Evolutionary conservation across 2,329 filamentous ascomycete genomes (phyloP).

Genomic region (Cladophialophora immunda): DNA sequence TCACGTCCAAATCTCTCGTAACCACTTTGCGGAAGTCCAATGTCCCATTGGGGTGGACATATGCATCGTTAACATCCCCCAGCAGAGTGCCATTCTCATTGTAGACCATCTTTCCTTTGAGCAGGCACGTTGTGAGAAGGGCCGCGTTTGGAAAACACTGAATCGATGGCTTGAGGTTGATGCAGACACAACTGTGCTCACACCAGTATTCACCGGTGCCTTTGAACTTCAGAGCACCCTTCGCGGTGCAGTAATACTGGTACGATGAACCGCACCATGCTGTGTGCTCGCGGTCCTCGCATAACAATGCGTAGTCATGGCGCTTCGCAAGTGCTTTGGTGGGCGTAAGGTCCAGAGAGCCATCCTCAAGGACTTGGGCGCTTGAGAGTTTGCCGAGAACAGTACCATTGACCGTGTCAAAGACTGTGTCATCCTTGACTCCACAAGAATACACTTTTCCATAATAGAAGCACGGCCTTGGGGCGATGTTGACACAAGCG

Average conservation of each 20-base stretch:
- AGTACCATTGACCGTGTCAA: conserved; percentile 10
- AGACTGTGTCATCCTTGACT: not conserved
- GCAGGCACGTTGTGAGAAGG: conserved; percentile 17
- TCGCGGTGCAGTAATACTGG: not conserved
- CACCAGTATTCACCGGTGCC: not conserved
- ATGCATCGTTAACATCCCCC: conserved; percentile 16
- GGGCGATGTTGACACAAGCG: conserved; percentile 10
- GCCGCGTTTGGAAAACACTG: conserved; percentile 52
- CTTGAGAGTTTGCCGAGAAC: conserved; percentile 9
- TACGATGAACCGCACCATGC: not conserved
- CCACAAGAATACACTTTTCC: not conserved
- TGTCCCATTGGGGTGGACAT: conserved; percentile 19
- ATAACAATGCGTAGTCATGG: not conserved
- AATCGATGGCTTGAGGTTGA: not conserved
- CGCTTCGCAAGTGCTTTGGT: conserved; percentile 5
- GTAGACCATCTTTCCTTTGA: conserved; percentile 5
- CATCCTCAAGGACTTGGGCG: conserved; percentile 3
- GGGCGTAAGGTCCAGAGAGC: not conserved
- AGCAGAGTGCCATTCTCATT: conserved; percentile 12
- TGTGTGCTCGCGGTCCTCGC: not conserved
- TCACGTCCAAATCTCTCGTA: not conserved
- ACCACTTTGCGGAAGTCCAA: conserved; percentile 14
- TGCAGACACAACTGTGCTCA: not conserved
- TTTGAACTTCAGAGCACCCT: not conserved
- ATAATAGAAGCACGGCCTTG: not conserved